Base-by-base conservation (phyloP, 768 basidiomycete genomes). In the Ramaria rubella region DNA sequence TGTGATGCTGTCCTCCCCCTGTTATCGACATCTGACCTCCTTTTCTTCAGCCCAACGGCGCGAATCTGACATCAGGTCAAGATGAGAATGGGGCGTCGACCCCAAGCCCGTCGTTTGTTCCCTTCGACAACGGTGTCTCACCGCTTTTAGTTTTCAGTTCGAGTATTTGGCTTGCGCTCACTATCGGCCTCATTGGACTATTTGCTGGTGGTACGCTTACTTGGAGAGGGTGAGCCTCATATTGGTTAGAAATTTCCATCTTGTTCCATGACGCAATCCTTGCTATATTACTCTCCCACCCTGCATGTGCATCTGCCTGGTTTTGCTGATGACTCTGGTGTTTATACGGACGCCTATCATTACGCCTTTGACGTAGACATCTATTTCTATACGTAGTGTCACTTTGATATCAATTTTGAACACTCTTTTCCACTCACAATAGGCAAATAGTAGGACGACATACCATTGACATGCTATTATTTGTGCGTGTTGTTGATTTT, bases 41-140 rank as follows among this genome's bases (percentile, higher is more conserved):
- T 40, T 58, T 27, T 14, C 19, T 38, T 26, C 57, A 86, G 79
- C 79, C 85, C 1, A 86, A 87, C 60, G 83, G 84, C 45, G 81
- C 79, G 33, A 86, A 86, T 61, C 65, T 87, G 49, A 87, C 85
- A 9, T 82, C 82, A 5, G 84, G 83, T 21, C 78, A 12, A 30
- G 49, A 23, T 15, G 21, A 6, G 11, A 5, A 36, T 51, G 49
- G 30, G 19, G 49, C 49, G 14, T n/a, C 49, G 3, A 8, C 49
- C 24, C 5, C 30, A 15, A 51, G 11, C 21, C 4, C 21, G 2
- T 34, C 49, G 29, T 51, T 17, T 21, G 29, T 34, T 3, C 49
- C 49, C 3, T 51, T 51, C 33, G 19, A 30, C 34, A 51, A 51
- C 19, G 31, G 49, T 30, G 46, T n/a, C 23, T 5, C 21, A 19